phyloP scores from a whole-genome alignment of 352 stramenopile species.

The Phytophthora pisi region DNA sequence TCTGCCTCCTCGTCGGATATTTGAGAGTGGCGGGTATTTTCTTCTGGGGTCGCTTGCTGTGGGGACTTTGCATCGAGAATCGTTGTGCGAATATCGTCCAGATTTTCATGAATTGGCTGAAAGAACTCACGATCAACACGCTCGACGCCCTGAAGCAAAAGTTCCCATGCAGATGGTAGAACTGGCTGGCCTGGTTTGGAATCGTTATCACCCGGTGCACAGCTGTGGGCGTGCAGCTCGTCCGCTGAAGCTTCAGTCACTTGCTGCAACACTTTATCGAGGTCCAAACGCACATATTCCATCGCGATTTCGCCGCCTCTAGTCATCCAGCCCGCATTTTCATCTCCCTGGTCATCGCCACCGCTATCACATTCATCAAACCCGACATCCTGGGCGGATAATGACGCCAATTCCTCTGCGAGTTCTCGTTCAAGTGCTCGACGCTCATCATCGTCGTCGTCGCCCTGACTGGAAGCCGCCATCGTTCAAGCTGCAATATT shows the following conservation, averaged over 20 bases:
- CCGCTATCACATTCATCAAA: constrained; percentile 18
- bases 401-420: constrained; percentile 38
- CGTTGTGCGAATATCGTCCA: constrained; percentile 35
- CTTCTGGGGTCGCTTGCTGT: background rate
- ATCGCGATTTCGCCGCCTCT: background rate
- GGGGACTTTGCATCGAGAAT: constrained; percentile 13
- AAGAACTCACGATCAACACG: constrained; percentile 52
- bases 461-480: constrained; percentile 20
- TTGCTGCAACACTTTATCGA: constrained; percentile 36
- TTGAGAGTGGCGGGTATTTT: background rate
- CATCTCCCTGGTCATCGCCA: constrained; percentile 5
- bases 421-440: constrained; percentile 52
- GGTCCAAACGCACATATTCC: constrained; percentile 42
- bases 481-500: constrained; percentile 4
- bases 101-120: constrained; percentile 30
- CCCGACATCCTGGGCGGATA: constrained; percentile 26
- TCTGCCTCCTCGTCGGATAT: background rate
- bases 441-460: constrained; percentile 52
- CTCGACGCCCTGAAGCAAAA: constrained; percentile 46
- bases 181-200: background rate
- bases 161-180: constrained; percentile 26
- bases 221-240: background rate
- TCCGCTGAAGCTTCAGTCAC: background rate
- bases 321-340: background rate
- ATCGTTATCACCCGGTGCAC: background rate